Percentiles rank a stretch among this genome's conserved stretches.
Conservation (phyloP, 2,329 filamentous ascomycete genomes). For the Domatiomyces globalis region DNA sequence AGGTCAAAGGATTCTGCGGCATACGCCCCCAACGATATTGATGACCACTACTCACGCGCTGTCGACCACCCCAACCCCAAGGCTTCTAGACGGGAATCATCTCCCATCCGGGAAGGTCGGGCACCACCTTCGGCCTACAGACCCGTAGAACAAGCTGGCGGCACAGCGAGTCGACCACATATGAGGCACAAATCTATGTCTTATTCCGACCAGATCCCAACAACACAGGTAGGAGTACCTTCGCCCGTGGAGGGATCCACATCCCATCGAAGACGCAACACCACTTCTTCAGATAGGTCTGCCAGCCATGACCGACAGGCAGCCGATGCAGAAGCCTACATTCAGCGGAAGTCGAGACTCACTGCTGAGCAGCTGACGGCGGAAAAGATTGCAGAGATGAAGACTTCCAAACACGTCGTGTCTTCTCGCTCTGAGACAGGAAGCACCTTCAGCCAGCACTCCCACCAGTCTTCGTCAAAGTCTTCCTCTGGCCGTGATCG, state of each 20-base stretch:
- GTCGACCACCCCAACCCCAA: not conserved
- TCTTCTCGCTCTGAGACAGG: constrained; percentile 14
- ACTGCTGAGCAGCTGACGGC: constrained; percentile 11
- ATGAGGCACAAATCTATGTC: constrained; percentile 9
- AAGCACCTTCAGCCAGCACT: constrained; percentile 15
- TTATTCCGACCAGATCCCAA: constrained; percentile 5
- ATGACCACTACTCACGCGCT: constrained; percentile 4
- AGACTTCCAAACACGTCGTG: constrained; percentile 5
- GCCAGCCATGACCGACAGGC: constrained; percentile 8
- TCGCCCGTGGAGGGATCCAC: not conserved
- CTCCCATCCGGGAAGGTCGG: constrained; percentile 5
- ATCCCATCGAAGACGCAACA: constrained; percentile 2
- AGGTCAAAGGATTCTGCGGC: constrained; percentile 4
- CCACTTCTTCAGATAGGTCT: constrained; percentile 5
- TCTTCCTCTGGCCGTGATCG: constrained; percentile 14
- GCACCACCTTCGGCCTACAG: constrained; percentile 7
- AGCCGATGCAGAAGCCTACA: constrained; percentile 12
- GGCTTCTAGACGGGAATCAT: not conserved
- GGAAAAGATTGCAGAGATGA: constrained; percentile 13
- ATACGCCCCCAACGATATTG: constrained; percentile 6
- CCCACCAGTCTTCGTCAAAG: constrained; percentile 17
- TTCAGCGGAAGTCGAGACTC: constrained; percentile 7
- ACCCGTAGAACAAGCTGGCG: not conserved
- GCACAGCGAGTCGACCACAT: constrained; percentile 3
- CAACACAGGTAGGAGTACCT: constrained; percentile 5